A percentile compares a stretch with the other conserved stretches of the same genome.
phyloP scores from a whole-genome alignment of 495 filamentous ascomycete genomes.

The Trichoderma reesei region DNA sequence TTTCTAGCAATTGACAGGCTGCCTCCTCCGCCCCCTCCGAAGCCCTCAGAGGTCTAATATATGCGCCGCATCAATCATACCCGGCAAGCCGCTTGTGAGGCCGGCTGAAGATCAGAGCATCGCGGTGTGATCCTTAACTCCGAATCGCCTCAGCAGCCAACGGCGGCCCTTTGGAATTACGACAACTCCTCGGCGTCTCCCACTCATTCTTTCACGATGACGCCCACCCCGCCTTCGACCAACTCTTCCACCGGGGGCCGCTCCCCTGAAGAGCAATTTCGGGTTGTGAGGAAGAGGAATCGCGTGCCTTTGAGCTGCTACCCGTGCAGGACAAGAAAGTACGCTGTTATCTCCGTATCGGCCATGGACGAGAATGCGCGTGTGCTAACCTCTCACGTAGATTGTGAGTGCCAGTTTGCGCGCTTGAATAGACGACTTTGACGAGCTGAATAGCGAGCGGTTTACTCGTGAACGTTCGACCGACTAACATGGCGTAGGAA shows the following conservation, averaged over 20 bases:
- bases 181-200: neutral
- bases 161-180: neutral
- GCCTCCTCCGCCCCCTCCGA: neutral
- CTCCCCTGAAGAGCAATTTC: slow-evolving; percentile 79
- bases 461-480: neutral
- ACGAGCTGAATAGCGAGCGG: slow-evolving; percentile 13
- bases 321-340: slow-evolving; percentile 93
- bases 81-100: slow-evolving; percentile 7
- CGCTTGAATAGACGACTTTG: neutral
- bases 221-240: slow-evolving; percentile 86
- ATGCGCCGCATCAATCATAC: slow-evolving; percentile 2
- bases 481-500: slow-evolving; percentile 37
- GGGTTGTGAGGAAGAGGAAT: slow-evolving; percentile 89
- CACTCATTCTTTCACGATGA: slow-evolving; percentile 42
- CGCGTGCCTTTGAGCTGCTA: slow-evolving; percentile 89
- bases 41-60: slow-evolving; percentile 4
- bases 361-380: slow-evolving; percentile 14
- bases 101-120: slow-evolving; percentile 2
- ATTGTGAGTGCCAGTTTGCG: neutral
- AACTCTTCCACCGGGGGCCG: slow-evolving; percentile 61
- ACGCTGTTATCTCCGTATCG: slow-evolving; percentile 26
- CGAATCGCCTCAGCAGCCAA: slow-evolving; percentile 3
- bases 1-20: neutral
- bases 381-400: slow-evolving; percentile 4
- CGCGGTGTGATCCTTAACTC: slow-evolving; percentile 7